Base-by-base conservation (phyloP, 2,329 filamentous ascomycete species). In the Septoria linicola region DNA sequence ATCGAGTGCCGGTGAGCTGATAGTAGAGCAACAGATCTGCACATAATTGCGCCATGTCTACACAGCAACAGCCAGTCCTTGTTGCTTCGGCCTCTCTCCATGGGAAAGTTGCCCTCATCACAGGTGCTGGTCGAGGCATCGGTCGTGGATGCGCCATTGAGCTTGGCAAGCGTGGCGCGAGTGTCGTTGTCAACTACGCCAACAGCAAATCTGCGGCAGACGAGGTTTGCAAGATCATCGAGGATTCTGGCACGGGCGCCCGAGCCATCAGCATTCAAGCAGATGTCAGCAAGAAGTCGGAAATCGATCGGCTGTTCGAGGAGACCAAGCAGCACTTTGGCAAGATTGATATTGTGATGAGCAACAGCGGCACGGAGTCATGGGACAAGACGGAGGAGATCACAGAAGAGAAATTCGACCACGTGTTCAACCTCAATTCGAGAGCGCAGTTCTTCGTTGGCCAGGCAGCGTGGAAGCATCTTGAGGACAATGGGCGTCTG, bases 371-470 rank as follows among this genome's bases (percentile, higher is more conserved):
- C 41, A 83, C 84, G 48, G 83, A 86, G 65, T 79, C 75, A 39
- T 87, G 85, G 75, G 82, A 83, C 56, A 81, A 84, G 69, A 78
- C 84, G 53, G 80, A 84, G 72, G 82, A 86, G 61, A 82, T 87
- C 52, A 76, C 81, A 3, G 80, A 83, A 67, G 83, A 87, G 73
- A 83, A 86, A 70, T 87, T 81, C 66, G 84, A 88, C 68, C 81
- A 84, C 55, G 83, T 87, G 59, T 85, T 87, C 74, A 76, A 74
- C 72, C 71, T 87, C 67, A 87, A 87, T 71, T 79, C 83, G 5
- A 75, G 82, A 7, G 84, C 83, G 40, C 84, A 89, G 71, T 89
- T 89, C 76, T 89, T 89, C 69, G 85, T 89, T 45, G 86, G 85
- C 16, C 84, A 88, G 72, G 82, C 87, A 51, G 87, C 81, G 5